Base-by-base conservation (phyloP, 805 yeast genomes). In the Metschnikowia hibisci region DNA sequence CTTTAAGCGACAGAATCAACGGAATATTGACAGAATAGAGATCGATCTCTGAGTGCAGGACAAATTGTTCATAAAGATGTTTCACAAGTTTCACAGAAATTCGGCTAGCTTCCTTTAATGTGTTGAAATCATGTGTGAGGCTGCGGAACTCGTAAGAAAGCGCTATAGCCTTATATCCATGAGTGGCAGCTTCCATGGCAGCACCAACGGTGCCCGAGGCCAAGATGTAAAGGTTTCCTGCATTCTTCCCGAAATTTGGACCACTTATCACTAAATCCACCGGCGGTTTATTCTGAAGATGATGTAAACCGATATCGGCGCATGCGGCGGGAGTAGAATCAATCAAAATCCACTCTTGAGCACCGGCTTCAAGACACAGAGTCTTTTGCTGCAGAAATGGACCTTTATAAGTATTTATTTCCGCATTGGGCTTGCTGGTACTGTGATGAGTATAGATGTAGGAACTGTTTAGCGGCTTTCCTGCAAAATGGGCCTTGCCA, bases 281-380 rank as follows among this genome's bases (percentile, higher is more conserved):
- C 1, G 84, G 83, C 3, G 75, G 76, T 35, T 74, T 69, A 16
- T 69, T 61, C 13, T 61, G 60, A 43, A 89, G 61, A 57, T 87
- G 88, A 55, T 87, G 82, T 34, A 87, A 64, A 2, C 97, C 99
- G 43, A 93, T 78, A 63, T 91, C 96, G 4, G 95, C 77, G 64
- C 97, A 88, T 2, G 96, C 85, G 12, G 98, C 99, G 0, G 99
- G 99, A 0, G 99, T 93, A 32, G 96, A 95, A 62, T 87, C 89
- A 9, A 93, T 68, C 37, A 91, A 66, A 30, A 81, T 76, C 97
- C 98, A 93, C 62, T 88, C 96, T 54, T 82, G 81, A 52, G 69
- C 66, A 12, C 74, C 73, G 20, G 58, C 57, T 3, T 75, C 67
- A 53, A 77, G 85, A 13, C 33, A 28, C 13, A 2, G 6, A 8